Evolutionary conservation across 2,329 filamentous ascomycete genomes (phyloP).

Genomic region (Sporothrix globosa): DNA sequence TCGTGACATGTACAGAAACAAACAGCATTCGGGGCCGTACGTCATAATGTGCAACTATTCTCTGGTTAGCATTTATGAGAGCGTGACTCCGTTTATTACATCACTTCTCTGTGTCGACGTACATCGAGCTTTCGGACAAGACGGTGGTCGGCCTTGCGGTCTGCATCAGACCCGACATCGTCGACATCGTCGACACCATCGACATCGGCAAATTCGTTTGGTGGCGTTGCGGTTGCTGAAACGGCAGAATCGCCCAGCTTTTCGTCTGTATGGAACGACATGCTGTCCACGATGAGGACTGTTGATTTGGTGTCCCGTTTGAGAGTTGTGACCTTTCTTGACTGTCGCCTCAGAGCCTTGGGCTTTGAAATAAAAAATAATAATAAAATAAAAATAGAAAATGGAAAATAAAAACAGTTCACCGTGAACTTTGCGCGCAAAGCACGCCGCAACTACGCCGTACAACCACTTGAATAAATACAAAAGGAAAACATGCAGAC

Average conservation of each 20-base stretch:
- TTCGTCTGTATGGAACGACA: conserved; percentile 15
- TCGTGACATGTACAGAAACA: too few species aligned
- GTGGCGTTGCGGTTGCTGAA: background rate
- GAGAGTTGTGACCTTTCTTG: too few species aligned
- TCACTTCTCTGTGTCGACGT: background rate
- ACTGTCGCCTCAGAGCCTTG: too few species aligned
- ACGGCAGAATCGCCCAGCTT: background rate
- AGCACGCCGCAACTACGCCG: background rate
- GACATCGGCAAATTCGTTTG: background rate
- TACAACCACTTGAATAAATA: background rate
- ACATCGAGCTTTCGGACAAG: conserved; percentile 14
- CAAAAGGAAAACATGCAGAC: background rate
- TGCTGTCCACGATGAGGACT: background rate
- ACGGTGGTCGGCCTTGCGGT: background rate
- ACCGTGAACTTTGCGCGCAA: background rate
- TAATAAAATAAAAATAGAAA: background rate
- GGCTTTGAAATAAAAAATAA: too few species aligned
- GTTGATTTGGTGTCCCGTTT: too few species aligned
- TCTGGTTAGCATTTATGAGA: background rate
- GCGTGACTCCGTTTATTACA: too few species aligned
- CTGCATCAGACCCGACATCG: background rate
- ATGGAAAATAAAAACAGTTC: background rate
- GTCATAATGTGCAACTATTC: conserved; percentile 6
- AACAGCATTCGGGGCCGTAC: background rate
- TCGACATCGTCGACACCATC: background rate